Conservation (phyloP, 78 protist species). For the Dictyostelium citrinum region DNA sequence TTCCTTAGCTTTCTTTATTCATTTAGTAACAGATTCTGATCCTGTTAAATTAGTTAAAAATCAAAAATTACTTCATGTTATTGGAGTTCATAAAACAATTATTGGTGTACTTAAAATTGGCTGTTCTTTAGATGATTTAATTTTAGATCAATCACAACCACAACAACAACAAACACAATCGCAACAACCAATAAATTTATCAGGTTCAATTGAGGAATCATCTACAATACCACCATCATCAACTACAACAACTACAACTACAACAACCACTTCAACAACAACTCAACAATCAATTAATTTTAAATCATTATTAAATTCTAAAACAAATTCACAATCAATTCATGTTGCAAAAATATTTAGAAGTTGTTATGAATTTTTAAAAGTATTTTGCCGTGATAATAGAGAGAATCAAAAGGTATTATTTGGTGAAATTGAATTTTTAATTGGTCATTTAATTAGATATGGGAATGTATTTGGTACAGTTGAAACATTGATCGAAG, state of each 20-base stretch:
- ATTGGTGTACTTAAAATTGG: slow-evolving; percentile 55
- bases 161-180: too few relatives aligned
- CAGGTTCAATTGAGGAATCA: neutral
- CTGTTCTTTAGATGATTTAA: slow-evolving; percentile 41
- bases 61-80: slow-evolving; percentile 21
- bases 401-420: slow-evolving; percentile 26
- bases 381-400: slow-evolving; percentile 28
- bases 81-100: slow-evolving; percentile 30
- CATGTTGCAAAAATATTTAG: slow-evolving; percentile 40
- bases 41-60: slow-evolving; percentile 10
- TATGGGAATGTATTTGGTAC: slow-evolving; percentile 74
- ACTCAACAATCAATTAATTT: neutral
- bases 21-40: slow-evolving; percentile 1
- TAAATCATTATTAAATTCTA: slow-evolving; percentile 1
- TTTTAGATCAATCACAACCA: neutral
- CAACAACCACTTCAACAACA: neutral
- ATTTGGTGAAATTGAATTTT: slow-evolving; percentile 51
- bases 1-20: slow-evolving; percentile 17
- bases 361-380: slow-evolving; percentile 59
- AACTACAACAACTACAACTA: neutral
- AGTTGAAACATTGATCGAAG: slow-evolving; percentile 55
- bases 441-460: slow-evolving; percentile 67
- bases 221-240: neutral
- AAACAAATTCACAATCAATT: neutral
- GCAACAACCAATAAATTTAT: neutral